phyloP scores from a whole-genome alignment of 352 stramenopile species.

The Phytopythium helicoides region DNA sequence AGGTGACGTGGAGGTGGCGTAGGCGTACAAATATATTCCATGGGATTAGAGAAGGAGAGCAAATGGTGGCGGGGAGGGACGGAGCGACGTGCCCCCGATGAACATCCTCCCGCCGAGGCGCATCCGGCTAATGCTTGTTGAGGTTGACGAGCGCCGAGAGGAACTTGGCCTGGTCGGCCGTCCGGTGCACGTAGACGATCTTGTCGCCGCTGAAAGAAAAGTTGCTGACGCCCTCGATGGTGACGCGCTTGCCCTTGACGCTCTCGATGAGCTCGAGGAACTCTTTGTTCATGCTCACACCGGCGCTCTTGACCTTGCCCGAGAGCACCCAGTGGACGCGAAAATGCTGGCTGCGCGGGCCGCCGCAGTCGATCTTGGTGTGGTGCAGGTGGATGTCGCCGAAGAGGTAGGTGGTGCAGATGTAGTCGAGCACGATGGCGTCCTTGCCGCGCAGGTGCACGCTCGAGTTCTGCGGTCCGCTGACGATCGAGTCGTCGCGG shows the following conservation, averaged over 20 bases:
- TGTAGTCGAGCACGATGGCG: constrained; percentile 82
- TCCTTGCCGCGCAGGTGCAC: constrained; percentile 81
- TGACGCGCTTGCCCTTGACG: constrained; percentile 72
- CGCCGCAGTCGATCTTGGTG: constrained; percentile 80
- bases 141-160: constrained; percentile 74
- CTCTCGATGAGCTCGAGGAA: constrained; percentile 85
- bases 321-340: constrained; percentile 84
- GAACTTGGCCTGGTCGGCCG: constrained; percentile 87
- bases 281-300: constrained; percentile 87
- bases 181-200: constrained; percentile 87
- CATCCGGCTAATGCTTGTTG: constrained; percentile 73
- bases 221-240: constrained; percentile 86
- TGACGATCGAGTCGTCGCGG: constrained; percentile 87
- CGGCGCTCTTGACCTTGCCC: constrained; percentile 68
- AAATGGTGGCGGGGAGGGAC: too few relatives aligned
- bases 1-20: too few relatives aligned
- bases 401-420: constrained; percentile 85
- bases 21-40: too few relatives aligned
- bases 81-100: too few relatives aligned
- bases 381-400: constrained; percentile 71
- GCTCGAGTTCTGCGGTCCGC: constrained; percentile 80
- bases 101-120: too few relatives aligned
- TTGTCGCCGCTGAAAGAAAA: constrained; percentile 87
- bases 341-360: constrained; percentile 82
- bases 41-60: too few relatives aligned